Evolutionary conservation across 441 rosid species (phyloP).

Genomic region (Francoa sonchifolia): DNA sequence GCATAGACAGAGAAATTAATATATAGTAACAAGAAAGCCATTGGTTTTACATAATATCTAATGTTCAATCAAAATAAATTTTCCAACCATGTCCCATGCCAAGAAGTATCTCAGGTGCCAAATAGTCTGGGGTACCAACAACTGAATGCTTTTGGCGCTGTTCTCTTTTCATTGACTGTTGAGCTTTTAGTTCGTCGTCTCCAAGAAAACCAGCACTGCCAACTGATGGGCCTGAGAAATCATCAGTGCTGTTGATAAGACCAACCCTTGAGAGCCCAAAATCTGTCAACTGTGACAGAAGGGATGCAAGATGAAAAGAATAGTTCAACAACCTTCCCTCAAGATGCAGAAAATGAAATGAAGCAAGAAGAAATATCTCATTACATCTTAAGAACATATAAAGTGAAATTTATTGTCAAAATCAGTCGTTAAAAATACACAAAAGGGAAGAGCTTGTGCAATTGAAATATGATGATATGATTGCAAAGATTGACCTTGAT

Average conservation of each 20-base stretch:
- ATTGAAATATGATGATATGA: no score
- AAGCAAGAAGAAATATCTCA: no score
- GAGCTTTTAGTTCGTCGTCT: constrained; percentile 38
- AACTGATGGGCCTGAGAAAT: constrained; percentile 65
- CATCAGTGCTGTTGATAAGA: constrained; percentile 92
- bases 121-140: constrained; percentile 92
- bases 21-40: constrained; percentile 3
- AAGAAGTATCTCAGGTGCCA: constrained; percentile 98
- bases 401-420: no score
- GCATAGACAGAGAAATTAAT: constrained; percentile 5
- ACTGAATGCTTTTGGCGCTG: constrained; percentile 64
- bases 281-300: constrained; percentile 89
- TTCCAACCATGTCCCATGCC: constrained; percentile 92
- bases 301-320: constrained; percentile 14
- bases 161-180: constrained; percentile 37
- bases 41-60: constrained; percentile 1
- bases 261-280: constrained; percentile 99
- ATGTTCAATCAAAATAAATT: constrained; percentile 6
- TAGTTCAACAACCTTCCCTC: constrained; percentile 2
- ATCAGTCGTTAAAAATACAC: no score
- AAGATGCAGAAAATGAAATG: no score
- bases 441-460: no score
- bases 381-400: no score
- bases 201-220: constrained; percentile 39
- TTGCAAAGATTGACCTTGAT: constrained; percentile 86